Conservation (phyloP, 1,284 basidiomycete species). For the Trichosporon coremiiforme region DNA sequence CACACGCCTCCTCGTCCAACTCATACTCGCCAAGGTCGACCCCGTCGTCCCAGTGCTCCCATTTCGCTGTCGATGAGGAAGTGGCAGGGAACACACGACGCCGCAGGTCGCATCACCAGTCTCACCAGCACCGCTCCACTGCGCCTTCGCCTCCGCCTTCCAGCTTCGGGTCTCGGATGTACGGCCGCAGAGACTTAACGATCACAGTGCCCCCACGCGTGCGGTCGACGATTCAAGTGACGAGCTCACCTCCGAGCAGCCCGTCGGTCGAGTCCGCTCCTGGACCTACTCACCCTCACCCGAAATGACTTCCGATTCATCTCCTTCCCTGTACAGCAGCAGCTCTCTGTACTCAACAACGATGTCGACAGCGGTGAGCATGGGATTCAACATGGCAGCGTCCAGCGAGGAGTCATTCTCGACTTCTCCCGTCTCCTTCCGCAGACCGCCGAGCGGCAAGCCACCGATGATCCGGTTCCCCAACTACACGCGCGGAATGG, state of each 20-base stretch:
- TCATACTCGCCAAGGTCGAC: not conserved
- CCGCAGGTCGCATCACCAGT: not conserved
- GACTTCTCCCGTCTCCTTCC: not conserved
- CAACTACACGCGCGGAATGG: constrained; percentile 3
- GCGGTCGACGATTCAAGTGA: not conserved
- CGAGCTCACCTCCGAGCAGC: constrained; percentile 1
- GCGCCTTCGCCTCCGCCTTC: not conserved
- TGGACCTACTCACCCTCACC: not conserved
- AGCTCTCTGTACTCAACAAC: not conserved
- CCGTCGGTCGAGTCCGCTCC: not conserved
- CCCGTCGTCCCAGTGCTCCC: not conserved
- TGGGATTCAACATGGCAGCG: not conserved
- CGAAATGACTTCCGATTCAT: constrained; percentile 5
- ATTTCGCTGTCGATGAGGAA: not conserved
- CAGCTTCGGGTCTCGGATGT: constrained; percentile 6
- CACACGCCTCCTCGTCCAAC: not conserved
- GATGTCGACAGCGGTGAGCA: not conserved
- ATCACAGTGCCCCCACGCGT: not conserved
- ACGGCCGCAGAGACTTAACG: not conserved
- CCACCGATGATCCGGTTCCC: constrained; percentile 7
- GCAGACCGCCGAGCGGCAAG: not conserved
- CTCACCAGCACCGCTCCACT: not conserved
- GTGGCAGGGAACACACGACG: no score
- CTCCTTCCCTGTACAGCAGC: not conserved
- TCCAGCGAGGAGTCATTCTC: constrained; percentile 9